phyloP scores from a whole-genome alignment of 1,139 yeast species.

The Suhomyces wounanorum region DNA sequence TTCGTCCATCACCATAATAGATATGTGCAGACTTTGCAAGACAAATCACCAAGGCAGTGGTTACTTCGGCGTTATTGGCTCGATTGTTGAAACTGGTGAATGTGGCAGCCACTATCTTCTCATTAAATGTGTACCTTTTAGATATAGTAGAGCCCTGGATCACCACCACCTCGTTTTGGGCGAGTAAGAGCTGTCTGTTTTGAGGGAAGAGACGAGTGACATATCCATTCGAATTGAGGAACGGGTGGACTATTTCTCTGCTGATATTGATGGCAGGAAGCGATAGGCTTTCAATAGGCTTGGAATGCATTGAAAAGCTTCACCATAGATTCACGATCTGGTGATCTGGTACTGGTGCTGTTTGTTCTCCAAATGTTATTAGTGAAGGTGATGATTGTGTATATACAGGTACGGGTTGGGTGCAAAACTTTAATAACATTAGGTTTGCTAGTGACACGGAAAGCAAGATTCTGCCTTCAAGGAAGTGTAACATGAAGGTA shows the following conservation, averaged over 20 bases:
- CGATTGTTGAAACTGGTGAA: conserved; percentile 42
- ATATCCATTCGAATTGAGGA: conserved; percentile 19
- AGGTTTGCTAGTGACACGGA: too few relatives aligned
- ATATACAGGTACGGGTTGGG: conserved; percentile 9
- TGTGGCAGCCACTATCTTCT: conserved; percentile 49
- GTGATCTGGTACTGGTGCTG: neutral
- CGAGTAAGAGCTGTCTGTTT: conserved; percentile 34
- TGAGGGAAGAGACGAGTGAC: conserved; percentile 27
- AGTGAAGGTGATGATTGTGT: conserved; percentile 1
- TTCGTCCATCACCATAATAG: conserved; percentile 59
- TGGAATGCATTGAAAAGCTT: conserved; percentile 7
- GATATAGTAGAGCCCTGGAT: conserved; percentile 51
- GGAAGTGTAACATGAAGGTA: too few relatives aligned
- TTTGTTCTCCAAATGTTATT: neutral
- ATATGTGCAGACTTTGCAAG: conserved; percentile 54
- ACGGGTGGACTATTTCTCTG: conserved; percentile 21
- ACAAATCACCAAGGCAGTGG: conserved; percentile 49
- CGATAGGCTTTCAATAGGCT: conserved; percentile 15
- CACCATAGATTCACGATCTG: neutral
- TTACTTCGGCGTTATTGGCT: neutral
- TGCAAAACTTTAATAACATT: neutral
- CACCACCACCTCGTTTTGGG: conserved; percentile 40
- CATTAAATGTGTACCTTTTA: conserved; percentile 50
- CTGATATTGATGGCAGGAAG: conserved; percentile 24
- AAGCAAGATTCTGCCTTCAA: too few relatives aligned